Evolutionary conservation across 2,329 filamentous ascomycete genomes (phyloP).

Genomic region (Clarireedia monteithiana): DNA sequence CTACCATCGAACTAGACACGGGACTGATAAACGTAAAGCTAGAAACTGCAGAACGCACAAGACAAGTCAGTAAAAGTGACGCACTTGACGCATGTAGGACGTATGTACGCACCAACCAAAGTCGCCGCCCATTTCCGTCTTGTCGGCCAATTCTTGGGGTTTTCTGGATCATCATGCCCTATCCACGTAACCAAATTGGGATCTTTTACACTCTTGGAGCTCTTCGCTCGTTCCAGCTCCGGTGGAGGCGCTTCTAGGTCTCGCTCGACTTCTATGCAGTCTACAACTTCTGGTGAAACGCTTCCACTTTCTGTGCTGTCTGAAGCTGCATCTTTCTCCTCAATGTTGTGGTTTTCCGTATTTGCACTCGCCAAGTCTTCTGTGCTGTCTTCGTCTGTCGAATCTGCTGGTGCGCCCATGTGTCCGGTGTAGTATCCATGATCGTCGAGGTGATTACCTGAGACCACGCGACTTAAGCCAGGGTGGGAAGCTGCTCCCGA

Average conservation of each 20-base stretch:
- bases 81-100: too few species aligned
- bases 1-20: conserved; percentile 46
- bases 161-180: conserved; percentile 20
- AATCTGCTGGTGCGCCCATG: neutral
- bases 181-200: conserved; percentile 24
- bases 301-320: neutral
- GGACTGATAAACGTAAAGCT: conserved; percentile 44
- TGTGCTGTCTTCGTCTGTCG: neutral
- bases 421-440: conserved; percentile 9
- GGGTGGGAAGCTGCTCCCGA: conserved; percentile 10
- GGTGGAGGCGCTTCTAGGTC: conserved; percentile 18
- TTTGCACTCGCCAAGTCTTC: neutral
- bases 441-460: conserved; percentile 21
- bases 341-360: neutral
- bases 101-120: conserved; percentile 28
- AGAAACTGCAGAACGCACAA: conserved; percentile 30
- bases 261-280: conserved; percentile 20
- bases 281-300: conserved; percentile 20
- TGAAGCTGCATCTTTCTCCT: neutral
- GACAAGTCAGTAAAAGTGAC: neutral
- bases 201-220: conserved; percentile 17
- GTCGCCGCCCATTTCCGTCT: conserved; percentile 41
- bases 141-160: conserved; percentile 25
- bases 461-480: conserved; percentile 13
- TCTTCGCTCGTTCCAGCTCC: conserved; percentile 16